These are phyloP conservation scores for Solanum neorickii DNA, from an alignment of 257 asterid genomes.

Conservation along the genomic window DNA sequence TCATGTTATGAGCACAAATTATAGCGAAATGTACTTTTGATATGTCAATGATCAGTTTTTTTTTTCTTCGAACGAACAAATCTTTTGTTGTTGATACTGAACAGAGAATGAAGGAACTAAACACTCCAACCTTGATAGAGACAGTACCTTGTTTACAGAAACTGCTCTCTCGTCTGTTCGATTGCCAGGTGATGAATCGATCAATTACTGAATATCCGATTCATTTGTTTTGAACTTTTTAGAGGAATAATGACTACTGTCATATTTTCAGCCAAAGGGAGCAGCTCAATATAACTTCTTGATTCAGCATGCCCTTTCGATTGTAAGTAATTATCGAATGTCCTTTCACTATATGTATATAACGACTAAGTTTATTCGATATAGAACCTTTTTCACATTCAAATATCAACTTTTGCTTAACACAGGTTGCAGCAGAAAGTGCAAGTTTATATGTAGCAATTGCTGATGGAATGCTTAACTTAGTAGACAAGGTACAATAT, in stretches of 20 bases:
- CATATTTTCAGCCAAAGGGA: constrained; percentile 47
- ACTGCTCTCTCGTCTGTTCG: constrained; percentile 67
- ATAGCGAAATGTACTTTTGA: constrained; percentile 15
- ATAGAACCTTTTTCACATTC: neutral
- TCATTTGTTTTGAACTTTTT: neutral
- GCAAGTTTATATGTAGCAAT: constrained; percentile 65
- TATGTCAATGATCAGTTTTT: neutral
- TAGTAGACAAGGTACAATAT: constrained; percentile 65
- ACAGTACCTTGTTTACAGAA: constrained; percentile 58
- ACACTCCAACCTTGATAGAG: constrained; percentile 42
- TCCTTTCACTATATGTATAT: neutral
- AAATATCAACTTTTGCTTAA: constrained; percentile 2
- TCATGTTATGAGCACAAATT: neutral
- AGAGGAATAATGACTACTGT: constrained; percentile 1
- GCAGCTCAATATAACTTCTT: constrained; percentile 53
- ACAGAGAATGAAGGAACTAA: constrained; percentile 55
- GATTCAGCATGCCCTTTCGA: constrained; percentile 62
- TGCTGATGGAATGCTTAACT: constrained; percentile 68
- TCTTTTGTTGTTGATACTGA: neutral
- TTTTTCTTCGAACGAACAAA: neutral
- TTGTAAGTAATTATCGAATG: constrained; percentile 34
- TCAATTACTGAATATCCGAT: neutral
- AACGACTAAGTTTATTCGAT: neutral
- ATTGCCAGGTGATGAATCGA: constrained; percentile 42
- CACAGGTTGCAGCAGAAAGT: constrained; percentile 74